Percentiles rank a stretch among this genome's conserved stretches.
Conservation (phyloP, 1,139 yeast genomes). For the Yamadazyma sp. region DNA sequence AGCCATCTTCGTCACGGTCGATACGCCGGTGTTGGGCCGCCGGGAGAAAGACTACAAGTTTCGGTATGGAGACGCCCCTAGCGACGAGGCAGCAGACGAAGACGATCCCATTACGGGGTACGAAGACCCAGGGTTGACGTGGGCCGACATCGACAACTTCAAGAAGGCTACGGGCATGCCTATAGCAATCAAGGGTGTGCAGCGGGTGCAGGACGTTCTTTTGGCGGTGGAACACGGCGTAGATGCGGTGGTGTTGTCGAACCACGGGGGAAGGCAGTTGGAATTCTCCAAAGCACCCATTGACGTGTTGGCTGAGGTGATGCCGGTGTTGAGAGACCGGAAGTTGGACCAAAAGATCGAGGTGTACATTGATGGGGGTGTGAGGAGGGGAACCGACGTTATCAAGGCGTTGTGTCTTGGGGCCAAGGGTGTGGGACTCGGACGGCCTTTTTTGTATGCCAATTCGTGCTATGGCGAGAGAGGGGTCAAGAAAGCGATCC, state of each 20-base stretch:
- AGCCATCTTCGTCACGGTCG: conserved; percentile 29
- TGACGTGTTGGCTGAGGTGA: conserved; percentile 48
- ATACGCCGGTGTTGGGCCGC: conserved; percentile 25
- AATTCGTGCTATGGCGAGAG: conserved; percentile 50
- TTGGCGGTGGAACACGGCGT: conserved; percentile 46
- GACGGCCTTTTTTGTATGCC: conserved; percentile 49
- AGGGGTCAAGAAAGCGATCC: conserved; percentile 46
- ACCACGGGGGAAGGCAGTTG: conserved; percentile 58
- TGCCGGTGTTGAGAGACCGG: conserved; percentile 36
- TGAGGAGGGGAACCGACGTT: conserved; percentile 54
- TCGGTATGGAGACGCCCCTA: conserved; percentile 11
- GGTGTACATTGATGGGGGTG: conserved; percentile 56
- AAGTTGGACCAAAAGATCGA: conserved; percentile 39
- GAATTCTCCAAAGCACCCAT: conserved; percentile 51
- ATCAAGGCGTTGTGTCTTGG: conserved; percentile 56
- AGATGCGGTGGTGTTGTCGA: conserved; percentile 52
- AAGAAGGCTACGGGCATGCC: conserved; percentile 25
- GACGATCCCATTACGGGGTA: conserved; percentile 9
- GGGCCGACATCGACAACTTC: conserved; percentile 22
- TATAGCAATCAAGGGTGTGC: conserved; percentile 52
- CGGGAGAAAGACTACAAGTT: conserved; percentile 26
- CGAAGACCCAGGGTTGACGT: conserved; percentile 17
- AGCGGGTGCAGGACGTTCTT: conserved; percentile 50
- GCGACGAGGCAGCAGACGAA: conserved; percentile 12
- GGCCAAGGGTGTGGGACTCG: conserved; percentile 57